Conservation (phyloP, 208 protist genomes). For the Trichomonas gallinae region DNA sequence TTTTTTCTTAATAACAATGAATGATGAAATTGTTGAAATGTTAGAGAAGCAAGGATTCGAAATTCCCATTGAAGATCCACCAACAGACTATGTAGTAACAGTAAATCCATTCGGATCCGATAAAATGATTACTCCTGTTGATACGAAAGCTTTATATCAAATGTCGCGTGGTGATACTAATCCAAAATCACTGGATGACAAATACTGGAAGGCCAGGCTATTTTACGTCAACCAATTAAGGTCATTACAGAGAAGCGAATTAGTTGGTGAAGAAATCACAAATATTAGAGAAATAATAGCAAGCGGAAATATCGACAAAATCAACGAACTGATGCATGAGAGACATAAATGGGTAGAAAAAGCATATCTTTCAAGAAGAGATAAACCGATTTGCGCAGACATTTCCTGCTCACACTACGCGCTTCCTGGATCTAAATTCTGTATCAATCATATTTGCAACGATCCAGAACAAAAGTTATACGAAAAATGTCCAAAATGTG, state of each 20-base stretch:
- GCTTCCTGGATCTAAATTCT: background rate
- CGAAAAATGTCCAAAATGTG: background rate
- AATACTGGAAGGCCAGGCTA: background rate
- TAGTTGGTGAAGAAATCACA: background rate
- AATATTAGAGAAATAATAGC: background rate
- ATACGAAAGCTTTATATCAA: background rate
- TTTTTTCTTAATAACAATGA: background rate
- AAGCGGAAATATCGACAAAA: background rate
- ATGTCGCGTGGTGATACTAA: background rate
- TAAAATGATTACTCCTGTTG: background rate
- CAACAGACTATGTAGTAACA: background rate
- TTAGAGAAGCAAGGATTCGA: background rate
- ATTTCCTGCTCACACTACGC: background rate
- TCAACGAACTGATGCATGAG: background rate
- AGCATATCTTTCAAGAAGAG: background rate
- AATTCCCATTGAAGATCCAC: background rate
- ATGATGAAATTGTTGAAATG: background rate
- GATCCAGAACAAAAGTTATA: background rate
- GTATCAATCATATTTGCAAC: background rate
- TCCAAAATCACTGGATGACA: background rate
- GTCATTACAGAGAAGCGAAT: background rate
- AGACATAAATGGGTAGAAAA: background rate
- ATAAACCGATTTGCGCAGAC: background rate
- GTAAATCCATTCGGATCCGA: background rate
- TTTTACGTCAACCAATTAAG: background rate